A percentile compares a stretch with the other conserved stretches of the same genome.
Evolutionary conservation across 441 rosid genomes (phyloP).

Genomic region (Populus tomentosa): DNA sequence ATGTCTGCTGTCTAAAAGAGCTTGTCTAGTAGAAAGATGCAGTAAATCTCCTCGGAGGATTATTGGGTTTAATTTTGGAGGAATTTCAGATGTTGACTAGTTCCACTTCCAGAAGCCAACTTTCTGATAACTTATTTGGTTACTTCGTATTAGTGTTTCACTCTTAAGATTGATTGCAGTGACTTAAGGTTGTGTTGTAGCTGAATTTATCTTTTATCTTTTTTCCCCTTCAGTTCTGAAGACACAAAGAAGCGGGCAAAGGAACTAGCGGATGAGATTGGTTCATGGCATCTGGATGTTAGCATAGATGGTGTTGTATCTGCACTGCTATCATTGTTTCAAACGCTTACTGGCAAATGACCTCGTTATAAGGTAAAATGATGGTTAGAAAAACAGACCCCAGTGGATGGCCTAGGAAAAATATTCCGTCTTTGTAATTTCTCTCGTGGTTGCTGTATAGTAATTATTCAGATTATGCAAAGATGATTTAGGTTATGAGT

Average conservation of each 20-base stretch:
- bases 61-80: not conserved
- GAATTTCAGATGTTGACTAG: not conserved
- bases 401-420: not conserved
- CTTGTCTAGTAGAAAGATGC: not conserved
- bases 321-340: conserved; percentile 72
- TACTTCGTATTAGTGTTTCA: not conserved
- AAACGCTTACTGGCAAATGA: conserved; percentile 80
- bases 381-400: not conserved
- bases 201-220: not conserved
- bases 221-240: conserved; percentile 54
- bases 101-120: not conserved
- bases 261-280: conserved; percentile 86
- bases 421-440: not conserved
- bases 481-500: not conserved
- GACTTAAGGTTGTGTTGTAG: not conserved
- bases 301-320: conserved; percentile 82
- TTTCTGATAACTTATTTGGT: not conserved
- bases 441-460: not conserved
- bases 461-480: not conserved
- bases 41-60: not conserved
- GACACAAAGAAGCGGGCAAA: conserved; percentile 73
- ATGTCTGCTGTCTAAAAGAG: not conserved
- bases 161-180: conserved; percentile 8
- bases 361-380: conserved; percentile 76
- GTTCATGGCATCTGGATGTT: conserved; percentile 93